phyloP scores from a whole-genome alignment of 2,329 filamentous ascomycete species.

The Penicillium sp. region DNA sequence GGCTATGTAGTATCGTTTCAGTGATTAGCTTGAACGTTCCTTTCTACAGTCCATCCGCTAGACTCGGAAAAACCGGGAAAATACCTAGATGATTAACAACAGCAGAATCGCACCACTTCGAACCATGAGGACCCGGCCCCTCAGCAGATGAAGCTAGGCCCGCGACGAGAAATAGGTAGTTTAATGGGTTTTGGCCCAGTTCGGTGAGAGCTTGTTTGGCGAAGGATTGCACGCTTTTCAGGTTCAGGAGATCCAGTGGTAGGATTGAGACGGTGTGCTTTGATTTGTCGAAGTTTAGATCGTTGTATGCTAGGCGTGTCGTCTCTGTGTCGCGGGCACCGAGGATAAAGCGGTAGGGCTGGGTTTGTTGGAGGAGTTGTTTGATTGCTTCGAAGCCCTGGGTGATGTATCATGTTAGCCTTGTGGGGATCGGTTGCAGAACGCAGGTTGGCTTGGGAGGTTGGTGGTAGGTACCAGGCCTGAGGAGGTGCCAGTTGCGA shows the following conservation, averaged over 20 bases:
- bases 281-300: slow-evolving; percentile 18
- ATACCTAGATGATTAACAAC: slow-evolving; percentile 27
- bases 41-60: not conserved
- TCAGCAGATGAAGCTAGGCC: slow-evolving; percentile 17
- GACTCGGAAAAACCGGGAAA: not conserved
- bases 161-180: slow-evolving; percentile 22
- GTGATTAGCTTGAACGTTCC: not conserved
- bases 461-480: slow-evolving; percentile 14
- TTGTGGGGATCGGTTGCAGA: too few species aligned
- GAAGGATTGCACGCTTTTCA: slow-evolving; percentile 25
- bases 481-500: slow-evolving; percentile 22
- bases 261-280: slow-evolving; percentile 21
- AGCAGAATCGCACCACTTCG: slow-evolving; percentile 24
- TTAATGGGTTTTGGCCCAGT: slow-evolving; percentile 16
- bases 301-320: slow-evolving; percentile 19
- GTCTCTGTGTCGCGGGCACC: slow-evolving; percentile 21
- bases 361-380: slow-evolving; percentile 21
- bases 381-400: slow-evolving; percentile 29
- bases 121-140: slow-evolving; percentile 23
- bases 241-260: slow-evolving; percentile 20
- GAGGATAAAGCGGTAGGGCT: slow-evolving; percentile 25
- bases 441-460: not conserved
- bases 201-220: slow-evolving; percentile 18
- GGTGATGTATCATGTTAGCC: not conserved
- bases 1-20: too few species aligned